phyloP scores from a whole-genome alignment of 2,329 filamentous ascomycete genomes.

The Colletotrichum liaoningense region DNA sequence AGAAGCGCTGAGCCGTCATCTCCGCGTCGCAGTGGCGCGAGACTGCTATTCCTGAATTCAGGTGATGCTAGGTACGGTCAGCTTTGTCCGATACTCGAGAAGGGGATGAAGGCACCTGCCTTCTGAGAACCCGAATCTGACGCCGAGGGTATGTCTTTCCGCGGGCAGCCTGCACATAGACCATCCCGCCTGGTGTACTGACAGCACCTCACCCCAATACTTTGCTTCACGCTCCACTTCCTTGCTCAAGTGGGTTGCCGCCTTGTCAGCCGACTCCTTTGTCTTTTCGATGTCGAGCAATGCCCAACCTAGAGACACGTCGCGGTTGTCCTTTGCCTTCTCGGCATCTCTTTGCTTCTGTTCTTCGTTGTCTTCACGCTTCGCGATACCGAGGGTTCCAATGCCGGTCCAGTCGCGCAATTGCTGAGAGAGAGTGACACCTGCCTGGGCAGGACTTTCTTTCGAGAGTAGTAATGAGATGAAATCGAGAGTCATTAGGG shows the following conservation, averaged over 20 bases:
- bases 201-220: constrained; percentile 90
- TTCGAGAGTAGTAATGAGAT: constrained; percentile 88
- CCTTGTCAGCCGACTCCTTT: constrained; percentile 78
- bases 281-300: constrained; percentile 81
- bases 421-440: constrained; percentile 75
- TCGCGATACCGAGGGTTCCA: constrained; percentile 78
- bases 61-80: constrained; percentile 58
- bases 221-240: constrained; percentile 84
- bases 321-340: constrained; percentile 63
- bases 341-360: constrained; percentile 30
- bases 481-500: constrained; percentile 81
- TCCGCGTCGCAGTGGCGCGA: constrained; percentile 81
- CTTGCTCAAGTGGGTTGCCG: constrained; percentile 77
- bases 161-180: constrained; percentile 81
- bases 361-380: constrained; percentile 68
- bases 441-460: constrained; percentile 77
- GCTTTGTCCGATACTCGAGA: constrained; percentile 13
- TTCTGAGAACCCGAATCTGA: constrained; percentile 91
- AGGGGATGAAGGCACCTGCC: constrained; percentile 50
- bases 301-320: constrained; percentile 77
- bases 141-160: constrained; percentile 80
- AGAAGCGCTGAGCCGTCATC: constrained; percentile 81
- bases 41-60: constrained; percentile 75
- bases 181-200: constrained; percentile 88
- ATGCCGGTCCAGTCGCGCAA: constrained; percentile 79